phyloP scores from a whole-genome alignment of 768 basidiomycete genomes.

The Phallus indusiatus region DNA sequence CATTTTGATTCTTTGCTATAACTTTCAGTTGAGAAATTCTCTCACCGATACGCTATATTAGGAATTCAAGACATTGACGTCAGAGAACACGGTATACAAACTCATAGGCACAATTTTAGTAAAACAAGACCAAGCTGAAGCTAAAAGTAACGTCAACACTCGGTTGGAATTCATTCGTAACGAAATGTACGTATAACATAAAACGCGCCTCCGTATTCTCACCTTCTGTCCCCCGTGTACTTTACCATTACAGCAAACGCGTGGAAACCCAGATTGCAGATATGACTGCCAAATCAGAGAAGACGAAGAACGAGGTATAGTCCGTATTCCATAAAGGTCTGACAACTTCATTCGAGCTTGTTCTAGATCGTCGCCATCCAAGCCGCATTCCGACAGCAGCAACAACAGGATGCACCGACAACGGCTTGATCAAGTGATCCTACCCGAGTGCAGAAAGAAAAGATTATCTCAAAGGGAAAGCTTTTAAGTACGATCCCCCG shows the following conservation, averaged over 20 bases:
- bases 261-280: slow-evolving; percentile 80
- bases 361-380: slow-evolving; percentile 61
- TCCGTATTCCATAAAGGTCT: not conserved
- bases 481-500: too few species aligned
- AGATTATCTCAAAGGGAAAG: too few species aligned
- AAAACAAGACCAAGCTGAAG: slow-evolving; percentile 81
- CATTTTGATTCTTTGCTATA: not conserved
- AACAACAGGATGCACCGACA: slow-evolving; percentile 19
- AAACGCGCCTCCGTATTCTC: not conserved
- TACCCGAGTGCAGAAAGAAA: too few species aligned
- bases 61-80: slow-evolving; percentile 74
- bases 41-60: slow-evolving; percentile 23
- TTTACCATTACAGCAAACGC: slow-evolving; percentile 43
- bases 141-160: slow-evolving; percentile 80
- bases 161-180: slow-evolving; percentile 79
- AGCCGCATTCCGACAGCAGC: slow-evolving; percentile 39
- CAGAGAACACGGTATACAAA: slow-evolving; percentile 80
- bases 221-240: slow-evolving; percentile 9
- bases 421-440: not conserved
- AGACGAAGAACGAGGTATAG: slow-evolving; percentile 75
- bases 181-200: slow-evolving; percentile 62
- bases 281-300: slow-evolving; percentile 62
- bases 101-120: slow-evolving; percentile 85
- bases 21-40: not conserved
- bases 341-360: slow-evolving; percentile 1